Base-by-base conservation (phyloP, 2,329 filamentous ascomycete genomes). In the Fusarium metavorans region DNA sequence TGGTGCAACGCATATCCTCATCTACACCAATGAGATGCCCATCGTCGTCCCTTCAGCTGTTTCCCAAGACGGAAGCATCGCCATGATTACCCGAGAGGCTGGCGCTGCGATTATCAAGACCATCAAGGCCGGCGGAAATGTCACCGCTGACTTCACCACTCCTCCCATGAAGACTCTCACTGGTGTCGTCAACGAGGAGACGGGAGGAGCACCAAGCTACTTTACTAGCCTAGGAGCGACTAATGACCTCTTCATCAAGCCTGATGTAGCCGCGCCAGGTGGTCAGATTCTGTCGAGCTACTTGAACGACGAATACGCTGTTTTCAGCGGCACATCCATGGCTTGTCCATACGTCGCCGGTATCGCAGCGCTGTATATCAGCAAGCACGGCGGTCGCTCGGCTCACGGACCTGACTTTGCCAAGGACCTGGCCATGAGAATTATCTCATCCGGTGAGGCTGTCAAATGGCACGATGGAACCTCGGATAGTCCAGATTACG, bases 321-420 rank as follows among this genome's bases (percentile, higher is more conserved):
- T 87, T 9, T 79, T 85, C 37, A 85, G 82, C 60, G 87, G 87
- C 52, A 88, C 87, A 0, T 87, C 85, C 3, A 88, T 88, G 87
- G 83, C 86, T 5, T 83, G 82, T 56, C 86, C 86, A 2, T 86
- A 85, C 64, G 81, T 86, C 8, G 86, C 86, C 27, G 86, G 85
- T 32, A 79, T 84, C 30, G 82, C 83, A 3, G 83, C 82, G 20
- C 77, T 84, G 18, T 84, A 81, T 52, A 79, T 84, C 59, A 70
- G 79, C 9, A 76, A 74, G 13, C 71, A 79, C 39, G 83, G 82
- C 14, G 81, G 82, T 5, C 81, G 80, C 9, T 65, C 67, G 4
- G 67, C 74, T 3, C 77, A 83, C 52, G 82, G 82, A 23, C 77
- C 78, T 35, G 78, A 69, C 10, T 81, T 80, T 25, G 81, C 79